phyloP scores from a whole-genome alignment of 306 rosid species.

The Quercus dentata region DNA sequence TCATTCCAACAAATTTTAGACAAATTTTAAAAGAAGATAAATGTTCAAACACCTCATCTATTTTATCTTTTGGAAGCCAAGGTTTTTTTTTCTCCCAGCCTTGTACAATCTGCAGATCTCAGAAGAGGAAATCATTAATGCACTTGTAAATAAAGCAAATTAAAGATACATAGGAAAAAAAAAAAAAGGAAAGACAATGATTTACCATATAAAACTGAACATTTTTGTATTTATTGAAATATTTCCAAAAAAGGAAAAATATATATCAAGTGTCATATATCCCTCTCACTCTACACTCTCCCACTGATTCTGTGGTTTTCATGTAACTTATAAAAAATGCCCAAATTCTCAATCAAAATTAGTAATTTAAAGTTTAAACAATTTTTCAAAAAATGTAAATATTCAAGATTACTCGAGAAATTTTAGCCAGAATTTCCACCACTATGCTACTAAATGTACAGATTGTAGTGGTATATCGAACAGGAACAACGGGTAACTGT shows the following conservation, averaged over 20 bases:
- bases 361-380: neutral
- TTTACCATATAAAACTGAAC: too few species aligned
- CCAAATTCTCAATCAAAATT: too few species aligned
- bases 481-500: too few species aligned
- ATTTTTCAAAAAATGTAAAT: neutral
- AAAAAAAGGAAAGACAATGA: neutral
- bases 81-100: constrained; percentile 74
- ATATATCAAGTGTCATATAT: neutral
- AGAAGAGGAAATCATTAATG: constrained; percentile 21
- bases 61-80: constrained; percentile 77
- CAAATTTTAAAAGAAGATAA: neutral
- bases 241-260: neutral
- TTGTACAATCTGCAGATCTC: constrained; percentile 53
- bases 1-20: neutral
- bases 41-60: constrained; percentile 59
- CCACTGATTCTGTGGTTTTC: neutral
- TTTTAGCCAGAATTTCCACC: too few species aligned
- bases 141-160: constrained; percentile 3
- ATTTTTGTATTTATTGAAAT: neutral
- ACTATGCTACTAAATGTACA: too few species aligned
- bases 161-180: constrained; percentile 5
- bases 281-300: neutral
- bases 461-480: too few species aligned
- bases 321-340: neutral
- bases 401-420: too few species aligned